These are phyloP conservation scores for Phytopythium boreale DNA, from an alignment of 352 stramenopile genomes.

Conservation along the genomic window DNA sequence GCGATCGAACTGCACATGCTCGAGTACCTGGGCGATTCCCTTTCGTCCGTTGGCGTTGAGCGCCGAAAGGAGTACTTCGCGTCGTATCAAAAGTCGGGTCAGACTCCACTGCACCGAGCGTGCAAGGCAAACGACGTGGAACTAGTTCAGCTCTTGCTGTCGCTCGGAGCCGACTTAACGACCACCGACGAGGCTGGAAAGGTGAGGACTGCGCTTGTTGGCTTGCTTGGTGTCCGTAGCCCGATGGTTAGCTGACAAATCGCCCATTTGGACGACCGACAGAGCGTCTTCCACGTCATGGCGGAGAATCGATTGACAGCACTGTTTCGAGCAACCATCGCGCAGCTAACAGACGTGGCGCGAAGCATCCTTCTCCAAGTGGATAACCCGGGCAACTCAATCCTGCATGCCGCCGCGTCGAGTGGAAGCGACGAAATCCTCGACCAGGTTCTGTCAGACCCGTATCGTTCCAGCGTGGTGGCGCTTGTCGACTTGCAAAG, in stretches of 20 bases:
- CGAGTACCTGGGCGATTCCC: slow-evolving; percentile 33
- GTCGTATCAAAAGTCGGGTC: slow-evolving; percentile 35
- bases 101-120: slow-evolving; percentile 56
- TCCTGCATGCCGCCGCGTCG: slow-evolving; percentile 42
- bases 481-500: slow-evolving; percentile 35
- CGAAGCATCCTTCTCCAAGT: slow-evolving; percentile 26
- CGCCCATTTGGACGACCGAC: background rate
- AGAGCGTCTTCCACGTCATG: slow-evolving; percentile 50
- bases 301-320: slow-evolving; percentile 34
- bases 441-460: slow-evolving; percentile 13
- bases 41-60: slow-evolving; percentile 18
- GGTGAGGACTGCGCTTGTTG: slow-evolving; percentile 11
- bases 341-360: slow-evolving; percentile 16
- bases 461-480: slow-evolving; percentile 12
- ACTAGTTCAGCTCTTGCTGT: slow-evolving; percentile 42
- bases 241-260: background rate
- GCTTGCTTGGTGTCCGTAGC: background rate
- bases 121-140: slow-evolving; percentile 40
- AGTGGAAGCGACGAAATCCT: slow-evolving; percentile 45
- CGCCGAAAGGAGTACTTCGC: slow-evolving; percentile 31
- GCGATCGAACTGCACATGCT: slow-evolving; percentile 50
- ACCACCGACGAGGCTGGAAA: slow-evolving; percentile 34
- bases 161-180: slow-evolving; percentile 30
- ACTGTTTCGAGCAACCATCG: slow-evolving; percentile 34
- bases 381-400: slow-evolving; percentile 33